These are phyloP conservation scores for Ustilago sp. DNA, from an alignment of 1,284 basidiomycete species.

Conservation along the genomic window DNA sequence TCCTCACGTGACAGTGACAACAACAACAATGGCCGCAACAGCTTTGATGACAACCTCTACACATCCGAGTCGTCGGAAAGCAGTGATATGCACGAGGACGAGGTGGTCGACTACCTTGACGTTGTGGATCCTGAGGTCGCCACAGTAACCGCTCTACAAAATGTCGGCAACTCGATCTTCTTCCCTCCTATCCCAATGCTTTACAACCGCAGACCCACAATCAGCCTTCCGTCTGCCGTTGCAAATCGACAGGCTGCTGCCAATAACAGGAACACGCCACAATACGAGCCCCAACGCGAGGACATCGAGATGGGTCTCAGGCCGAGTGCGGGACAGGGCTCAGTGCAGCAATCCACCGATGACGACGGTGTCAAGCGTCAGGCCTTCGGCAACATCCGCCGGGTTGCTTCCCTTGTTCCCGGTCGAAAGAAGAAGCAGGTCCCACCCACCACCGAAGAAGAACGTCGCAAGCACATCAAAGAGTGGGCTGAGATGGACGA, in stretches of 20 bases:
- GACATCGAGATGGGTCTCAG: conserved; percentile 44
- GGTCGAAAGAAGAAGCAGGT: conserved; percentile 32
- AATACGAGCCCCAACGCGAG: conserved; percentile 11
- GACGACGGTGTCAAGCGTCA: conserved; percentile 1
- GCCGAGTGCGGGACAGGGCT: neutral
- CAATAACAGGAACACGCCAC: conserved; percentile 15
- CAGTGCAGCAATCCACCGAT: conserved; percentile 1
- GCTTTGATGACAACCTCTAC: conserved; percentile 7
- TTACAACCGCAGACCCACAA: conserved; percentile 78
- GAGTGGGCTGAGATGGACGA: conserved; percentile 65
- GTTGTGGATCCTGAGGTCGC: conserved; percentile 82
- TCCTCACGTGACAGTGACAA: neutral
- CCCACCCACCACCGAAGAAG: conserved; percentile 45
- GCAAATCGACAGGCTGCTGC: conserved; percentile 8
- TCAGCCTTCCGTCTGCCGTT: conserved; percentile 72
- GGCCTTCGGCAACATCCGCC: conserved; percentile 29
- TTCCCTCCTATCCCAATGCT: conserved; percentile 77
- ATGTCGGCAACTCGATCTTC: conserved; percentile 82
- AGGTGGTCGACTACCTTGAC: conserved; percentile 73
- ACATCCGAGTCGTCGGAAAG: conserved; percentile 6
- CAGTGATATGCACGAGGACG: conserved; percentile 55
- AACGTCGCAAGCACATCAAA: conserved; percentile 57
- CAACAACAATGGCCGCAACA: conserved; percentile 8
- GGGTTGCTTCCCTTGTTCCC: conserved; percentile 23
- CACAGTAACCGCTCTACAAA: conserved; percentile 78